These are phyloP conservation scores for Mycena sanguinolenta DNA, from an alignment of 768 basidiomycete genomes.

Conservation along the genomic window DNA sequence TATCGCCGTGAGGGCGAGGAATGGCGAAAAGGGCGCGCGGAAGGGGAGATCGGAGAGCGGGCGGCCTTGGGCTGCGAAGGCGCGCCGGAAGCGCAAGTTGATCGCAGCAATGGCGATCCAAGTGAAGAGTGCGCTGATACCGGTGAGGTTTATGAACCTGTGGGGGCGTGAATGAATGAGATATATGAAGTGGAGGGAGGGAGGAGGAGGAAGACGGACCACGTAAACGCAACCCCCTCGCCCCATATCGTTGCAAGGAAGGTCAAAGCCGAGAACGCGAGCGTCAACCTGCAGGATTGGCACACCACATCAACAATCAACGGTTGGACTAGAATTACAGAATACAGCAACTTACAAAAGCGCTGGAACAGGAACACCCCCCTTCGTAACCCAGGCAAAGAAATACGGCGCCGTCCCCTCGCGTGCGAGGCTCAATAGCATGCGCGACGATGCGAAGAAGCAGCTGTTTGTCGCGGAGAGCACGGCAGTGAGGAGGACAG, in stretches of 20 bases:
- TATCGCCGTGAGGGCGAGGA: constrained; percentile 65
- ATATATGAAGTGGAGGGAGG: neutral
- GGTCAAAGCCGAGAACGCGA: constrained; percentile 62
- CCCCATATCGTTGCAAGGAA: constrained; percentile 74
- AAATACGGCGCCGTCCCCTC: constrained; percentile 73
- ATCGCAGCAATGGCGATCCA: constrained; percentile 73
- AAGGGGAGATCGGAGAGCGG: constrained; percentile 69
- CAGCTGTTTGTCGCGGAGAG: constrained; percentile 75
- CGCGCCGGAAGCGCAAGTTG: constrained; percentile 73
- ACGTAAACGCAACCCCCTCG: constrained; percentile 65
- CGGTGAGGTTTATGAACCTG: constrained; percentile 68
- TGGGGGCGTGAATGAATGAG: neutral
- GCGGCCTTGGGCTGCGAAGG: constrained; percentile 68
- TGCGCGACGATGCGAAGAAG: constrained; percentile 75
- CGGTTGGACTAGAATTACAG: neutral
- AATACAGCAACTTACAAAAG: constrained; percentile 56
- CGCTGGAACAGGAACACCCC: constrained; percentile 73
- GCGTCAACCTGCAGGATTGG: constrained; percentile 60
- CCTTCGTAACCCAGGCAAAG: constrained; percentile 74
- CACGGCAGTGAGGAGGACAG: constrained; percentile 75
- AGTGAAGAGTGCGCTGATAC: constrained; percentile 75
- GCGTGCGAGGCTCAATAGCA: constrained; percentile 72
- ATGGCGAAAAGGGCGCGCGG: constrained; percentile 65
- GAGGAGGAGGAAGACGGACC: constrained; percentile 42
- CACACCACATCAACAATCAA: no score